Percentiles rank a stretch among this genome's conserved stretches.
Conservation (phyloP, 352 stramenopile genomes). For the Salisapilia sapeloensis region DNA sequence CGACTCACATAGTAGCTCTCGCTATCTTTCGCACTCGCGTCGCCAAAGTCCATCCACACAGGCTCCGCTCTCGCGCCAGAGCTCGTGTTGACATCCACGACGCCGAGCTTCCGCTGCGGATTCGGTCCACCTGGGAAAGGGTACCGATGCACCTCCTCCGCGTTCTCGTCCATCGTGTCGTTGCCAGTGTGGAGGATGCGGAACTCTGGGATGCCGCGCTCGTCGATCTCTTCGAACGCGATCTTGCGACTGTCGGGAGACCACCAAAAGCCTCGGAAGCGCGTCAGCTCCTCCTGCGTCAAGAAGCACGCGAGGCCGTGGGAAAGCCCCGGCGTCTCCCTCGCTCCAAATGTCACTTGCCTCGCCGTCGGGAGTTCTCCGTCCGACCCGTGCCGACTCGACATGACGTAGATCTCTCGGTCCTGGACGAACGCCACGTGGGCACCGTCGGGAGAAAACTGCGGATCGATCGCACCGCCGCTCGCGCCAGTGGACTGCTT, state of each 20-base stretch:
- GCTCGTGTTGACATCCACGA: conserved; percentile 22
- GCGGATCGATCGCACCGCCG: conserved; percentile 85
- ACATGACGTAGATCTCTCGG: conserved; percentile 87
- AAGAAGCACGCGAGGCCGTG: conserved; percentile 96
- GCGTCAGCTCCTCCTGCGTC: conserved; percentile 94
- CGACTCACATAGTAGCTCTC: conserved; percentile 85
- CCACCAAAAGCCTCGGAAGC: conserved; percentile 95
- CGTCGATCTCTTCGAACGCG: conserved; percentile 87
- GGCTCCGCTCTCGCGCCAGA: conserved; percentile 15
- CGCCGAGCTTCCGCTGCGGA: conserved; percentile 75
- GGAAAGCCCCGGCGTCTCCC: conserved; percentile 46
- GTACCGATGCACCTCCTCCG: conserved; percentile 76
- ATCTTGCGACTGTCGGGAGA: conserved; percentile 71
- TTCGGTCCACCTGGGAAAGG: conserved; percentile 90
- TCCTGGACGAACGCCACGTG: conserved; percentile 90
- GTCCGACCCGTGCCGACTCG: conserved; percentile 17
- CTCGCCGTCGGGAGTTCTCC: conserved; percentile 20
- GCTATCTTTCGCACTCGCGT: conserved; percentile 4
- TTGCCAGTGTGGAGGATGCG: conserved; percentile 91
- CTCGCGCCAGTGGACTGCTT: conserved; percentile 50
- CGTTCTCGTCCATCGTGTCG: conserved; percentile 21
- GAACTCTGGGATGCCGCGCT: conserved; percentile 87
- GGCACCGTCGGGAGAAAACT: conserved; percentile 83
- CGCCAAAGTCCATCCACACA: conserved; percentile 63
- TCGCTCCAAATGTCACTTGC: conserved; percentile 63